phyloP scores from a whole-genome alignment of 768 basidiomycete species.

The Hygrocybe coccinea region DNA sequence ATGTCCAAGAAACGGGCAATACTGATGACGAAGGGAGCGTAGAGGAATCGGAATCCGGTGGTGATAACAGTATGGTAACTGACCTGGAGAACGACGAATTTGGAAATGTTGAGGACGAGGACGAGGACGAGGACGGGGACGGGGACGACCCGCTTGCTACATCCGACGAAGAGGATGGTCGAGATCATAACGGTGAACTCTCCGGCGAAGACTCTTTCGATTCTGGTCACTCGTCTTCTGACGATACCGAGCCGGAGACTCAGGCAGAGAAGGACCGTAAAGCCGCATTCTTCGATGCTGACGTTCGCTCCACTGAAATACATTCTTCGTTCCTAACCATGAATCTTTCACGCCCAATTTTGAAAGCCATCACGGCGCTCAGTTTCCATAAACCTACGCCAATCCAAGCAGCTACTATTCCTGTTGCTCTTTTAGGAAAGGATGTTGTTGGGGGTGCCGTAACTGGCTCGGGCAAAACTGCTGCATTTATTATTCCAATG shows the following conservation, averaged over 20 bases:
- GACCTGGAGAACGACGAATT: constrained; percentile 17
- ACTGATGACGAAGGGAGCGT: constrained; percentile 37
- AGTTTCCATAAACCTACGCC: constrained; percentile 85
- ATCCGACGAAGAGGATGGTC: constrained; percentile 41
- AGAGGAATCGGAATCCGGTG: constrained; percentile 31
- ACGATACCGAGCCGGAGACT: constrained; percentile 50
- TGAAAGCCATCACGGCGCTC: constrained; percentile 83
- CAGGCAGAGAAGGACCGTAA: constrained; percentile 73
- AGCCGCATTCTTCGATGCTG: constrained; percentile 80
- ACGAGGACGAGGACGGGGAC: too few species aligned
- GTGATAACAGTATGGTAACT: constrained; percentile 26
- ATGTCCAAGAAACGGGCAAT: constrained; percentile 35
- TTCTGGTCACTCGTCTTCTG: constrained; percentile 26
- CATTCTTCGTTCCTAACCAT: constrained; percentile 83
- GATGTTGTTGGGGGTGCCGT: constrained; percentile 95
- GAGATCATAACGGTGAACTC: constrained; percentile 11
- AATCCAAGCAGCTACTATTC: constrained; percentile 91
- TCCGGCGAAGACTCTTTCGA: constrained; percentile 21
- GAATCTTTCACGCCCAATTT: constrained; percentile 92
- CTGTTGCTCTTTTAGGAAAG: constrained; percentile 88
- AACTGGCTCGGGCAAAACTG: constrained; percentile 98
- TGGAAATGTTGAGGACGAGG: constrained; percentile 30
- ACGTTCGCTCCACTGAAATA: constrained; percentile 41
- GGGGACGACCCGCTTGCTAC: constrained; percentile 29
- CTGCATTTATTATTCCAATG: constrained; percentile 93